Percentiles rank a stretch among this genome's conserved stretches.
Evolutionary conservation across 169 alveolate species (phyloP).

Genomic region (Babesia bovis): DNA sequence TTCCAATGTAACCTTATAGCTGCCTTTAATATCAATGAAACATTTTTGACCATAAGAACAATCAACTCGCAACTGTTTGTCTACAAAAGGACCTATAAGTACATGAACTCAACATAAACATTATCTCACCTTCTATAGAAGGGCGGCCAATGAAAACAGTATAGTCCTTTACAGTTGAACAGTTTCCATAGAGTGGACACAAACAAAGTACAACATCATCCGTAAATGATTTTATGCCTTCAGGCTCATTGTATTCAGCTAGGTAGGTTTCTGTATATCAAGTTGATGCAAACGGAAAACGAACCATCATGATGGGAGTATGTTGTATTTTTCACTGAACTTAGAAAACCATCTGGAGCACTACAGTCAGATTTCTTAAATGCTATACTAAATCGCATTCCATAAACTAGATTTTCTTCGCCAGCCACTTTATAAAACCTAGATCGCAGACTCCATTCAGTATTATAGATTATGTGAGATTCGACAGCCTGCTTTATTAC

Average conservation of each 20-base stretch:
- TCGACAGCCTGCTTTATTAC: neutral
- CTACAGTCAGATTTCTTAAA: slow-evolving; percentile 3
- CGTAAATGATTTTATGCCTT: neutral
- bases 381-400: neutral
- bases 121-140: slow-evolving; percentile 29
- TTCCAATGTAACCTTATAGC: neutral
- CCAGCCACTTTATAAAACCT: neutral
- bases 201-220: slow-evolving; percentile 28
- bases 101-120: neutral
- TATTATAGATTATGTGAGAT: slow-evolving; percentile 19
- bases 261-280: neutral
- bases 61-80: neutral
- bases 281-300: too few species aligned
- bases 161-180: slow-evolving; percentile 10
- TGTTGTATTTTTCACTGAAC: too few species aligned
- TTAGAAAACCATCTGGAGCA: neutral
- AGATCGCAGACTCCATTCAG: slow-evolving; percentile 5
- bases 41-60: slow-evolving; percentile 44
- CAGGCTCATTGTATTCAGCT: neutral
- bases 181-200: neutral
- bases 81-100: slow-evolving; percentile 25
- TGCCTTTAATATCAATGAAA: slow-evolving; percentile 25
- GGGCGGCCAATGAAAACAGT: neutral
- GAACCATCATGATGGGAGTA: too few species aligned
- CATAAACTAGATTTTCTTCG: neutral